Conservation (phyloP, 2,329 filamentous ascomycete genomes). For the Trichoderma simmonsii region DNA sequence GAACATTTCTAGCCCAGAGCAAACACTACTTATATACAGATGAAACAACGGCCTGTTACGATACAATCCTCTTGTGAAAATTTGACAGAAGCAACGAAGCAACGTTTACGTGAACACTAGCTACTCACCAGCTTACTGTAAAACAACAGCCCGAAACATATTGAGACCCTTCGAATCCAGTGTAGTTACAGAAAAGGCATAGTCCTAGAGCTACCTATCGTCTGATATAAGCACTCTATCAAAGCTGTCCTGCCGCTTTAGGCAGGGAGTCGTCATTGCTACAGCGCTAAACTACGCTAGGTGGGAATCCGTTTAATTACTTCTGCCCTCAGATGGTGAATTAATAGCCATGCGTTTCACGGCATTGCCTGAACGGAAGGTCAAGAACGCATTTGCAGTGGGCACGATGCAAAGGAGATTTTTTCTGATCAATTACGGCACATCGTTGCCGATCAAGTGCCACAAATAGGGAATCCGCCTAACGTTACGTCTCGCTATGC, state of each 20-base stretch:
- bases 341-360: not conserved
- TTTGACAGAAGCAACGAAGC: not conserved
- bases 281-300: not conserved
- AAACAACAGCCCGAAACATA: not conserved
- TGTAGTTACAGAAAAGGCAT: not conserved
- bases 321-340: not conserved
- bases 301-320: slow-evolving; percentile 2
- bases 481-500: not conserved
- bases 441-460: not conserved
- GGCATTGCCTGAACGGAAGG: not conserved
- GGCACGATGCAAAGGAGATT: not conserved
- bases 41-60: not conserved
- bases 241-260: not conserved
- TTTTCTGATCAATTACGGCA: not conserved
- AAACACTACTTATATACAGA: not conserved
- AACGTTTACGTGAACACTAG: not conserved
- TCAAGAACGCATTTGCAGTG: not conserved
- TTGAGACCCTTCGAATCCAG: not conserved
- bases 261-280: not conserved
- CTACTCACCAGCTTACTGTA: not conserved
- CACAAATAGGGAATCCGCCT: not conserved
- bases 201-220: not conserved
- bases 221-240: slow-evolving; percentile 15
- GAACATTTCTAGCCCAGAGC: not conserved
- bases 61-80: not conserved